Conservation (phyloP, 345 rosid genomes). For the Salix caprea region DNA sequence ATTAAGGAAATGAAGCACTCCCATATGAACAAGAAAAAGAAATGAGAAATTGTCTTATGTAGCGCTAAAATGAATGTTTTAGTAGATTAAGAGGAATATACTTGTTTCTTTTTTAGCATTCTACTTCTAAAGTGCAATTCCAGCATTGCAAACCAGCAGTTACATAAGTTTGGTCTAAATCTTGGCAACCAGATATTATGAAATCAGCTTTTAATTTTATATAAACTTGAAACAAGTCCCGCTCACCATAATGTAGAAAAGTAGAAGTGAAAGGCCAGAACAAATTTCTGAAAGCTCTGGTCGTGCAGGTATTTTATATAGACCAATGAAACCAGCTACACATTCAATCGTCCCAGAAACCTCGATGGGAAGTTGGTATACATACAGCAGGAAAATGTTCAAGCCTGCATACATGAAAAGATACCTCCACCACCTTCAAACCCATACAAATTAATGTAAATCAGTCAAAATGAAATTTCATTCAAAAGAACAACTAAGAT, state of each 20-base stretch:
- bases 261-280: constrained; percentile 37
- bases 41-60: background rate
- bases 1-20: background rate
- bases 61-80: background rate
- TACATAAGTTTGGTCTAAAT: too few species aligned
- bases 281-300: constrained; percentile 45
- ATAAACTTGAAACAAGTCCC: background rate
- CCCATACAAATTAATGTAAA: constrained; percentile 10
- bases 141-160: background rate
- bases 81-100: background rate
- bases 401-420: constrained; percentile 45
- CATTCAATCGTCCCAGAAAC: constrained; percentile 24
- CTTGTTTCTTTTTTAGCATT: background rate
- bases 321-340: constrained; percentile 39
- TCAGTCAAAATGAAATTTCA: constrained; percentile 7
- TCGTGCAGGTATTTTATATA: constrained; percentile 40
- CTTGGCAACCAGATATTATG: too few species aligned
- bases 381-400: constrained; percentile 40
- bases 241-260: constrained; percentile 48
- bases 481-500: background rate
- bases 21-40: background rate
- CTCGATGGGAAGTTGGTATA: constrained; percentile 45
- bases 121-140: background rate
- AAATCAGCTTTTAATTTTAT: background rate
- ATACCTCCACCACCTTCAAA: constrained; percentile 52